phyloP scores from a whole-genome alignment of 768 basidiomycete species.

The Suillus variegatus region DNA sequence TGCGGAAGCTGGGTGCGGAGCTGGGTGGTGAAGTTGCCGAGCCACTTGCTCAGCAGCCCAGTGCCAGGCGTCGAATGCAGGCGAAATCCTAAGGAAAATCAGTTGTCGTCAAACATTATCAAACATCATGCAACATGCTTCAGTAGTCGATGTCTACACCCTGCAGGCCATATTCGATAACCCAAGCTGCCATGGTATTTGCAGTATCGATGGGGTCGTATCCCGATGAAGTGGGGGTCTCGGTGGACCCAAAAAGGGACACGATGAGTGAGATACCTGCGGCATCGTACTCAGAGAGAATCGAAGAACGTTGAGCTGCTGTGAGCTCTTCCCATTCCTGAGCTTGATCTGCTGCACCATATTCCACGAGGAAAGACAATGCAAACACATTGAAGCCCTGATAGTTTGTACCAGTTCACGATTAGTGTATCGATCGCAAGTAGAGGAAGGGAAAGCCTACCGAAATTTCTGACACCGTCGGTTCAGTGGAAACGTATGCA shows the following conservation, averaged over 20 bases:
- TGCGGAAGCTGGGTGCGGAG: slow-evolving; percentile 34
- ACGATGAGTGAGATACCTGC: slow-evolving; percentile 63
- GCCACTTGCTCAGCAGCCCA: slow-evolving; percentile 41
- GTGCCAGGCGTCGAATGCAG: slow-evolving; percentile 30
- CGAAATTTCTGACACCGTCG: slow-evolving; percentile 43
- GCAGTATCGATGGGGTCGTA: slow-evolving; percentile 41
- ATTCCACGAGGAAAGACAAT: slow-evolving; percentile 44
- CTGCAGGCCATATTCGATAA: slow-evolving; percentile 47
- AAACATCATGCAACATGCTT: slow-evolving; percentile 22
- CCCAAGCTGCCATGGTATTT: slow-evolving; percentile 46
- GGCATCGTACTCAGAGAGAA: slow-evolving; percentile 48
- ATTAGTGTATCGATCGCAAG: slow-evolving; percentile 6
- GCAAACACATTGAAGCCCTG: slow-evolving; percentile 24
- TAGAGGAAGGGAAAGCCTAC: slow-evolving; percentile 26
- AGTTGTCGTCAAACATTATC: background rate
- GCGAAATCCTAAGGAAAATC: slow-evolving; percentile 27
- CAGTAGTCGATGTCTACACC: slow-evolving; percentile 60
- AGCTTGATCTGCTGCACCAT: slow-evolving; percentile 48
- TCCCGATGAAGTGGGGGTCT: slow-evolving; percentile 43
- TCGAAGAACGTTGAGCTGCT: slow-evolving; percentile 38
- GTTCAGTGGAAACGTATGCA: slow-evolving; percentile 44
- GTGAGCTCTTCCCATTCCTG: slow-evolving; percentile 44
- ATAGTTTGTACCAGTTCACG: background rate
- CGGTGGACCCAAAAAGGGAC: slow-evolving; percentile 50
- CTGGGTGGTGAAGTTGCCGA: slow-evolving; percentile 32